Conservation (phyloP, 495 filamentous ascomycete species). For the Trichocladium uniseriatum region DNA sequence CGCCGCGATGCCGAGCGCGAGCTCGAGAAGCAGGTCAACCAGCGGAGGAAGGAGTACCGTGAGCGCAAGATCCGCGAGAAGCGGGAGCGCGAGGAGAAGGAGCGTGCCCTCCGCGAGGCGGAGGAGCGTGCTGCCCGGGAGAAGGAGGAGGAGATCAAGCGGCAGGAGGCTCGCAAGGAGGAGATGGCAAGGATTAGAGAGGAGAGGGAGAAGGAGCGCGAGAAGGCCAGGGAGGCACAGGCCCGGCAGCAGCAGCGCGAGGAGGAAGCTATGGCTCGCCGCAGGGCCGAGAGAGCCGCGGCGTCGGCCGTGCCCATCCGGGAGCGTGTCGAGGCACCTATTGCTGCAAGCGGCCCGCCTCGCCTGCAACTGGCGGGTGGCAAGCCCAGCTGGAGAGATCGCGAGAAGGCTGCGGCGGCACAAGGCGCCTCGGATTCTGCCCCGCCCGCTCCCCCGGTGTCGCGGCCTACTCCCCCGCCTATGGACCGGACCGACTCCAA, state of each 20-base stretch:
- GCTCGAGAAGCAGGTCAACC: conserved; percentile 77
- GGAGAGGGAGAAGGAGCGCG: conserved; percentile 73
- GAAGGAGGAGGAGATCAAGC: conserved; percentile 68
- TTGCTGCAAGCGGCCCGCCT: conserved; percentile 14
- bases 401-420: conserved; percentile 28
- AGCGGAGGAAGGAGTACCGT: conserved; percentile 71
- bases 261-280: conserved; percentile 46
- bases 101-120: conserved; percentile 65
- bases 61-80: conserved; percentile 68
- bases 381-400: conserved; percentile 39
- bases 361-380: conserved; percentile 23
- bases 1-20: conserved; percentile 82
- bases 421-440: conserved; percentile 6
- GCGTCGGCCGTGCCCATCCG: conserved; percentile 22
- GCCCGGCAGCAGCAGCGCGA: conserved; percentile 43
- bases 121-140: conserved; percentile 71
- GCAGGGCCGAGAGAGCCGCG: conserved; percentile 37
- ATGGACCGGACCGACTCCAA: conserved; percentile 44
- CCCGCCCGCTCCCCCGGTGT: conserved; percentile 9
- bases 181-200: conserved; percentile 65
- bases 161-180: conserved; percentile 56
- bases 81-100: conserved; percentile 71
- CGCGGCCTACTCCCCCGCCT: conserved; percentile 21
- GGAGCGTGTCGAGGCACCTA: conserved; percentile 25
- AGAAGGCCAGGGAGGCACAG: conserved; percentile 43